Conservation (phyloP, 1,139 yeast species). For the Hansenula sp. region DNA sequence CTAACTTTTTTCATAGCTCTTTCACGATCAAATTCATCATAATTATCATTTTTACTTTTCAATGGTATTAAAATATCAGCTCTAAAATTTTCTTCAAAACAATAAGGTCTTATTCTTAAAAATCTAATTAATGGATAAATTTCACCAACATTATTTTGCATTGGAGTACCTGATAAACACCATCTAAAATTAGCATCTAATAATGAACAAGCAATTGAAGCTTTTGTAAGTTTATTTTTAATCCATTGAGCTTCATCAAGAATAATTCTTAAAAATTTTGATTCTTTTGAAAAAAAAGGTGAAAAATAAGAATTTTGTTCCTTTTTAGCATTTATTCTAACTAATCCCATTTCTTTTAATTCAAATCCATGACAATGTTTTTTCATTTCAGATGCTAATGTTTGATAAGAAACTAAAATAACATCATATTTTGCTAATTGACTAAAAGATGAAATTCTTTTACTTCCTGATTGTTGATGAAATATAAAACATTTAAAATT, state of each 20-base stretch:
- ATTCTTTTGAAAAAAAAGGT: conserved; percentile 55
- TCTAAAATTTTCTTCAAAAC: conserved; percentile 53
- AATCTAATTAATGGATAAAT: conserved; percentile 74
- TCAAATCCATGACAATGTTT: conserved; percentile 41
- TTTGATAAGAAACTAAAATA: conserved; percentile 71
- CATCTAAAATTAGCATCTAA: conserved; percentile 56
- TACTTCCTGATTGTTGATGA: conserved; percentile 37
- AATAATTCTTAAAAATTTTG: conserved; percentile 62
- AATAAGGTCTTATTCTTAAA: conserved; percentile 63
- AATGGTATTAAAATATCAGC: conserved; percentile 58
- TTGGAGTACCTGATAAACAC: conserved; percentile 93
- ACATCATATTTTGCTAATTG: conserved; percentile 60
- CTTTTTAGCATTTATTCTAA: conserved; percentile 27
- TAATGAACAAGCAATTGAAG: conserved; percentile 63
- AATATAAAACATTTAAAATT: conserved; percentile 49
- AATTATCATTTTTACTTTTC: conserved; percentile 27
- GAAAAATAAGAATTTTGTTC: conserved; percentile 39
- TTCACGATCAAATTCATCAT: conserved; percentile 29
- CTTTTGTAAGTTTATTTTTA: conserved; percentile 65
- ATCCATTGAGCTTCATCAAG: conserved; percentile 92
- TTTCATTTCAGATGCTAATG: conserved; percentile 65
- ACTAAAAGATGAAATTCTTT: conserved; percentile 37
- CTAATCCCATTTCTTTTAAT: conserved; percentile 23
- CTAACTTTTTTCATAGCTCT: conserved; percentile 61
- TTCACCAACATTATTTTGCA: conserved; percentile 83